These are phyloP conservation scores for Colletotrichum incanum DNA, from an alignment of 2,329 filamentous ascomycete genomes.

Conservation along the genomic window DNA sequence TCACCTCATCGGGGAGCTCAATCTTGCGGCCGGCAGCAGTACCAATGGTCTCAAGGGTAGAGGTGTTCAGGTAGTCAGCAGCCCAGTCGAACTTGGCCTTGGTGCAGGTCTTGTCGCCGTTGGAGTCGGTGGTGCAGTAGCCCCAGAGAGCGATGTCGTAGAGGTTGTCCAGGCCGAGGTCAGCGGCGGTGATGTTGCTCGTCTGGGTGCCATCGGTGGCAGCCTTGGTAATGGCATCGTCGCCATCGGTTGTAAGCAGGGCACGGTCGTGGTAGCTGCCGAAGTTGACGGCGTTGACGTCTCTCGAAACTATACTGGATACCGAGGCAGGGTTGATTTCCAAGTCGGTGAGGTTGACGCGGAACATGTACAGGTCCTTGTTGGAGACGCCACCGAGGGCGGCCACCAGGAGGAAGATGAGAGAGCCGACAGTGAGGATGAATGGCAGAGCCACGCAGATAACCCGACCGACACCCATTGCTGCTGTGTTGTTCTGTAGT, in stretches of 20 bases:
- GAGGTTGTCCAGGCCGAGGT: conserved; percentile 78
- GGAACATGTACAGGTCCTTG: conserved; percentile 72
- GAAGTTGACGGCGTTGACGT: conserved; percentile 51
- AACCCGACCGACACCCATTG: conserved; percentile 80
- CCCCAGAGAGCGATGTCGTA: conserved; percentile 91
- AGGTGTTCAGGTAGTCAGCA: conserved; percentile 78
- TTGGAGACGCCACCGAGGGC: conserved; percentile 70
- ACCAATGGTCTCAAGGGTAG: conserved; percentile 69
- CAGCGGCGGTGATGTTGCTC: conserved; percentile 69
- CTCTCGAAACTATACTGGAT: conserved; percentile 38
- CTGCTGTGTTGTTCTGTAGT: conserved; percentile 50
- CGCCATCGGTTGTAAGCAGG: conserved; percentile 43
- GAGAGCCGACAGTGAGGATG: conserved; percentile 81
- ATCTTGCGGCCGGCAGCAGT: conserved; percentile 67
- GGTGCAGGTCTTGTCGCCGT: conserved; percentile 77
- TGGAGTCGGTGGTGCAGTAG: conserved; percentile 80
- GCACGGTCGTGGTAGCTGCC: conserved; percentile 57
- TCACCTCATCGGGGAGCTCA: conserved; percentile 77
- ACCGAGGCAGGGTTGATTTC: conserved; percentile 61
- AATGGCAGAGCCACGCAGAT: conserved; percentile 92
- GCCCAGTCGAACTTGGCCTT: conserved; percentile 83
- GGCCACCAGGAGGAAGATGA: conserved; percentile 77
- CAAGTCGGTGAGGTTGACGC: conserved; percentile 75
- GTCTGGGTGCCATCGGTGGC: conserved; percentile 46
- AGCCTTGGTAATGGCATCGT: conserved; percentile 48